Conservation (phyloP, 2,329 filamentous ascomycete genomes). For the Penicillium digitatum region DNA sequence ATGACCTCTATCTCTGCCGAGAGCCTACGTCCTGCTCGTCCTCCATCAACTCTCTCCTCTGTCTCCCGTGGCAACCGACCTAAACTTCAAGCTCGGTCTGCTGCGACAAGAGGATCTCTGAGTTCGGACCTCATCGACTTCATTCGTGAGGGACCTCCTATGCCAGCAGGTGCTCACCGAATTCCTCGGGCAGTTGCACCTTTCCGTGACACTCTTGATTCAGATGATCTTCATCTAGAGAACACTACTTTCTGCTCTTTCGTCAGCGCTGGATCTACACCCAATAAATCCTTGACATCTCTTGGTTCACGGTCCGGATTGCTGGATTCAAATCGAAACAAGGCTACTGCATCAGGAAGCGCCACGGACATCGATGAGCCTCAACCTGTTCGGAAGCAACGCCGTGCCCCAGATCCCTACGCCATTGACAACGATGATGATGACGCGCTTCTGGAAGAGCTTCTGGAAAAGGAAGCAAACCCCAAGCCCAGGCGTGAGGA, state of each 20-base stretch:
- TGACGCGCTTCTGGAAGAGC: conserved; percentile 53
- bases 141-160: conserved; percentile 79
- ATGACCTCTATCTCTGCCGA: conserved; percentile 1
- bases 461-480: conserved; percentile 14
- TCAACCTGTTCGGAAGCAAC: conserved; percentile 63
- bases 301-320: conserved; percentile 72
- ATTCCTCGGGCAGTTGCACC: conserved; percentile 81
- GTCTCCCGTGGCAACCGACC: conserved; percentile 30
- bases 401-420: conserved; percentile 81
- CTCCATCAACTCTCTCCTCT: conserved; percentile 16
- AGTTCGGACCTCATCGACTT: conserved; percentile 93
- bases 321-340: conserved; percentile 42
- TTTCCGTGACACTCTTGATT: conserved; percentile 80
- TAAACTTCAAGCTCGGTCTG: conserved; percentile 68
- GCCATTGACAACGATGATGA: conserved; percentile 71
- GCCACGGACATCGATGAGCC: conserved; percentile 6
- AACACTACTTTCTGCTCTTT: conserved; percentile 36
- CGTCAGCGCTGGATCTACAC: conserved; percentile 47
- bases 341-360: conserved; percentile 14
- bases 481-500: conserved; percentile 40
- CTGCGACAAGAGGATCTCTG: conserved; percentile 59
- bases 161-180: conserved; percentile 57
- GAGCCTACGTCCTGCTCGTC: conserved; percentile 10
- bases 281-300: conserved; percentile 52
- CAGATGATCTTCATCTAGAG: conserved; percentile 60